phyloP scores from a whole-genome alignment of 192 early-diverging fungal genomes.

The Helicostylum pulchrum region DNA sequence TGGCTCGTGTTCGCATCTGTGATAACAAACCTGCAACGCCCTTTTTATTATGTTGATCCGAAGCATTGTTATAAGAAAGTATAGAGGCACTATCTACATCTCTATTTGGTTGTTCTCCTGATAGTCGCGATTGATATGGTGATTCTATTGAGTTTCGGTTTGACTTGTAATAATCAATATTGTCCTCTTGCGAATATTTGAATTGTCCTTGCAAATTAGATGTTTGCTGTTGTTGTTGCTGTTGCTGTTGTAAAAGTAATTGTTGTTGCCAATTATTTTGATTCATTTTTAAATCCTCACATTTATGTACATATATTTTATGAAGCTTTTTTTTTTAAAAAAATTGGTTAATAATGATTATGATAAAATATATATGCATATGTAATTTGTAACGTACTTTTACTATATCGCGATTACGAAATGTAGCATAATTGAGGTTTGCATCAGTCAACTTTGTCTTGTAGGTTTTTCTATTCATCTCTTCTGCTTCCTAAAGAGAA shows the following conservation, averaged over 20 bases:
- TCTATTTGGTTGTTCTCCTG: background rate
- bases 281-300: constrained; percentile 20
- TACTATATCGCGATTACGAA: constrained; percentile 20
- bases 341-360: background rate
- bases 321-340: constrained; percentile 16
- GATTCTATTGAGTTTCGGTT: background rate
- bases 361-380: background rate
- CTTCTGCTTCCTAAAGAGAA: constrained; percentile 11
- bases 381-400: constrained; percentile 29
- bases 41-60: constrained; percentile 24
- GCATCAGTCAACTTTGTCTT: constrained; percentile 18
- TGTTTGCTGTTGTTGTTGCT: background rate
- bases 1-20: constrained; percentile 26
- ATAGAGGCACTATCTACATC: constrained; percentile 21
- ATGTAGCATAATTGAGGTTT: constrained; percentile 26
- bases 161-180: constrained; percentile 1
- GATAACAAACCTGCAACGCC: constrained; percentile 30
- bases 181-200: background rate
- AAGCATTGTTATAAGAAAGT: background rate
- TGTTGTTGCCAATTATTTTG: constrained; percentile 11
- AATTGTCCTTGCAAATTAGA: no score
- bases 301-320: constrained; percentile 27
- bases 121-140: background rate
- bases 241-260: constrained; percentile 1
- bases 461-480: constrained; percentile 15